phyloP scores from a whole-genome alignment of 106 monocot genomes.

The Phalaenopsis equestris region DNA sequence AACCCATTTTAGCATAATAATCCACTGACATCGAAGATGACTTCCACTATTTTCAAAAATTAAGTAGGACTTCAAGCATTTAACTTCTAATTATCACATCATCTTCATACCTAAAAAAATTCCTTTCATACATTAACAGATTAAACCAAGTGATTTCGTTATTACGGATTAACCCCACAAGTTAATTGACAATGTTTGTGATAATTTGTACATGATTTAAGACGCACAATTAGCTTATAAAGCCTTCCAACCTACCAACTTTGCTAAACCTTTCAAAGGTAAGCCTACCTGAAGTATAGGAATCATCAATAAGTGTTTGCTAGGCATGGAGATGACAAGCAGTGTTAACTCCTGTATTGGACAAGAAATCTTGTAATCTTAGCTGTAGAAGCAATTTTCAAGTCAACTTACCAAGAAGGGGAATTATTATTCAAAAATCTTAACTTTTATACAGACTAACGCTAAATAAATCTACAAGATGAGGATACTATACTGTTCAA shows the following conservation, averaged over 20 bases:
- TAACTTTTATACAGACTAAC: neutral
- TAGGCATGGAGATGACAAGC: neutral
- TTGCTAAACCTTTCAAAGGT: neutral
- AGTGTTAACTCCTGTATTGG: neutral
- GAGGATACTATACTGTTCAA: neutral
- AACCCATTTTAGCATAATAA: neutral
- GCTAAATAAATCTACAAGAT: neutral
- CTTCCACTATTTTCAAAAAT: neutral
- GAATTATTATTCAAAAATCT: neutral
- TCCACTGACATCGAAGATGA: neutral
- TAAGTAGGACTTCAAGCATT: neutral
- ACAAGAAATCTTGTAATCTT: no score
- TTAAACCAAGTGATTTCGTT: no score
- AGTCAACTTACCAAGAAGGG: neutral
- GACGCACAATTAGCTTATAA: no score
- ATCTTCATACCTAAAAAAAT: neutral
- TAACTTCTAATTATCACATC: neutral
- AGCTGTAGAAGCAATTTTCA: neutral
- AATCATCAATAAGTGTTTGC: neutral
- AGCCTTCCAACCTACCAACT: no score
- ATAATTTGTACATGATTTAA: no score
- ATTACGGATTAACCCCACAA: no score
- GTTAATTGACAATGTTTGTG: no score
- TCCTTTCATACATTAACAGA: neutral
- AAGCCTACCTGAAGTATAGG: neutral